Evolutionary conservation across 202 grass and related monocot species (phyloP), one percentile per base, ranked within the genome.

Genomic region (Zoysia matrella): DNA sequence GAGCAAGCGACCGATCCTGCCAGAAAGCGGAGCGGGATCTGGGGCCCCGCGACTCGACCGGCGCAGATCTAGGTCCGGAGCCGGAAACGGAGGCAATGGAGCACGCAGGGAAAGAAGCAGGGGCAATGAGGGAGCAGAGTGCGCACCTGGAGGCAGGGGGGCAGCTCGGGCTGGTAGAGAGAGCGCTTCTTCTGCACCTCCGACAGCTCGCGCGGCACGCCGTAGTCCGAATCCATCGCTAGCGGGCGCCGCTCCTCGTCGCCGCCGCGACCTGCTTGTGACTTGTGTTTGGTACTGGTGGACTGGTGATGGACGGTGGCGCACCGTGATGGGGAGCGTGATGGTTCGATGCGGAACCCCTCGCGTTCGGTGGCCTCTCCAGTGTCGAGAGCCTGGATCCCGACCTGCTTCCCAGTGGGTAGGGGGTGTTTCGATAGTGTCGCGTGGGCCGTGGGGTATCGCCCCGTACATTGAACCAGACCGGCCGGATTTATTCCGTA

Each of bases 161-260:
- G 96, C 16, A 98, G 83, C 82, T 85, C 85, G 78, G 96, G 96
- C 61, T 87, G 76, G 82, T 98, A 95, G 71, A 95, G 82, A 16
- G 92, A 13, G 44, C 96, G 87, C 57, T 83, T 75, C 87, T 93
- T 84, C 83, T 98, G 96, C 75, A 95, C 88, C 84, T 71, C 89
- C 54, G 92, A 98, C 56, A 98, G 85, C 90, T 98, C 96, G 44
- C 92, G 90, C 51, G 89, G 82, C 69, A 95, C 89, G 61, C 96
- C 96, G 84, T 98, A 98, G 78, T 95, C 96, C 3, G 96, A 98
- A 76, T 98, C 92, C 96, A 98, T 98, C 13, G 39, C 50, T 45
- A 36, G 61, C 13, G 52, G 8, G 68, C 67, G 22, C 43, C 61
- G 8, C 46, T 15, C 70, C 50, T 60, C 50, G 78, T 74, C 84